These are phyloP conservation scores for Paramecium sonneborni DNA, from an alignment of 73 alveolate genomes.

Conservation along the genomic window DNA sequence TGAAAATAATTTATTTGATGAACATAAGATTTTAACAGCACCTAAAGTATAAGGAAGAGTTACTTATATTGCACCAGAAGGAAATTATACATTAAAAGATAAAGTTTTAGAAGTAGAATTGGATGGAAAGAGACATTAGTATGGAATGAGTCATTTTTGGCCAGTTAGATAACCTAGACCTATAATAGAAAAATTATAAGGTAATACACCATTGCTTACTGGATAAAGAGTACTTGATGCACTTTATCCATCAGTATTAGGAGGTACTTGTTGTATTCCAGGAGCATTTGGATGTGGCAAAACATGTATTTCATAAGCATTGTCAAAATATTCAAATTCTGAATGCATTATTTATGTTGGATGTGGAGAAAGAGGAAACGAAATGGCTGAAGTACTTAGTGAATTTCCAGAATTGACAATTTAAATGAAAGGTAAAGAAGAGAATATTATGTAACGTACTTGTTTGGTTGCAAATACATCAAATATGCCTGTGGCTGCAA, in stretches of 20 bases:
- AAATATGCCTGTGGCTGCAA: slow-evolving; percentile 99
- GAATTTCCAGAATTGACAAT: slow-evolving; percentile 98
- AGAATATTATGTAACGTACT: slow-evolving; percentile 97
- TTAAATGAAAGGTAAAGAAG: slow-evolving; percentile 86
- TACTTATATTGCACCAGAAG: slow-evolving; percentile 85
- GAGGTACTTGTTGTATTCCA: slow-evolving; percentile 99
- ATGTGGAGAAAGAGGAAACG: slow-evolving; percentile 99
- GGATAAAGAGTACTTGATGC: slow-evolving; percentile 97
- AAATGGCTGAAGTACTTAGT: slow-evolving; percentile 98
- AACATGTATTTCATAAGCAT: slow-evolving; percentile 97
- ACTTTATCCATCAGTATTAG: slow-evolving; percentile 95
- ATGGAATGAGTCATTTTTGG: slow-evolving; percentile 91
- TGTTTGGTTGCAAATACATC: slow-evolving; percentile 98
- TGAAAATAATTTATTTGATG: slow-evolving; percentile 92
- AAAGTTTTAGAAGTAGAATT: slow-evolving; percentile 91
- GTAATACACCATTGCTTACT: slow-evolving; percentile 87
- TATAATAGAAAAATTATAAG: slow-evolving; percentile 84
- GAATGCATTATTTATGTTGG: slow-evolving; percentile 97
- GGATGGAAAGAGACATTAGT: slow-evolving; percentile 84
- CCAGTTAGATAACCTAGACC: slow-evolving; percentile 95
- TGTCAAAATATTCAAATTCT: slow-evolving; percentile 96
- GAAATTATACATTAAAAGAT: slow-evolving; percentile 86
- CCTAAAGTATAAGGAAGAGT: slow-evolving; percentile 94
- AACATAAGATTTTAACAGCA: slow-evolving; percentile 92
- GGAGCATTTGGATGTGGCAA: slow-evolving; percentile 99